phyloP scores from a whole-genome alignment of 2,329 filamentous ascomycete species.

The Aspergillus sp. region DNA sequence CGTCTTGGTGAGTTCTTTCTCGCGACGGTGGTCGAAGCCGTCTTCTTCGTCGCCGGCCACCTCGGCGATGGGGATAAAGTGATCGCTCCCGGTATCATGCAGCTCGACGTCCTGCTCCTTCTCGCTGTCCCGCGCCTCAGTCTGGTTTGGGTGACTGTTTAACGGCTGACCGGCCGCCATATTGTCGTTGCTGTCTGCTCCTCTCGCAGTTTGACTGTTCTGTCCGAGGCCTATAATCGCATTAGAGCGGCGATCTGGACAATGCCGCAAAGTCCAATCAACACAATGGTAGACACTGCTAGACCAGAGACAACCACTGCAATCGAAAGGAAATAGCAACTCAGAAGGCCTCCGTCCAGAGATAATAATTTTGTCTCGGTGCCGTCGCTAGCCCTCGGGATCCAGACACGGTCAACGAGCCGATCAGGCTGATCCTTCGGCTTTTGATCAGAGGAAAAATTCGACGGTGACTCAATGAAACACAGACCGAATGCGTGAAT shows the following conservation, averaged over 20 bases:
- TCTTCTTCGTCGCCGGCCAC: constrained; percentile 18
- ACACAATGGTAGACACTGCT: neutral
- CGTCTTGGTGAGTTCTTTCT: constrained; percentile 19
- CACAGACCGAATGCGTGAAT: too few species aligned
- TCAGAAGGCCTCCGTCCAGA: neutral
- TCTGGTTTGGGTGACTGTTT: neutral
- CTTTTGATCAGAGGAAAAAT: neutral
- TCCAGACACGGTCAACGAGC: neutral
- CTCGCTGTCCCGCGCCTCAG: neutral
- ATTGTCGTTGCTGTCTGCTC: neutral
- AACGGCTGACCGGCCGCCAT: neutral
- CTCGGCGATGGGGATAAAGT: constrained; percentile 7
- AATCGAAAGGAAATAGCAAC: too few species aligned
- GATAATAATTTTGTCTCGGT: too few species aligned
- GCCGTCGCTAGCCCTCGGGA: neutral
- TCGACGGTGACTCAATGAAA: neutral
- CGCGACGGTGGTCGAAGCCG: constrained; percentile 7
- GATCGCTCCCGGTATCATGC: constrained; percentile 11
- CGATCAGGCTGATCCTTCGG: neutral
- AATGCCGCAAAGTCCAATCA: neutral
- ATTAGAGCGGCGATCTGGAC: neutral
- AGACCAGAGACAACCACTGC: too few species aligned
- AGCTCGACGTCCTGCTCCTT: neutral
- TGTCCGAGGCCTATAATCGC: neutral
- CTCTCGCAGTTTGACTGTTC: neutral